Conservation (phyloP, 345 rosid genomes). For the Aegle marmelos region DNA sequence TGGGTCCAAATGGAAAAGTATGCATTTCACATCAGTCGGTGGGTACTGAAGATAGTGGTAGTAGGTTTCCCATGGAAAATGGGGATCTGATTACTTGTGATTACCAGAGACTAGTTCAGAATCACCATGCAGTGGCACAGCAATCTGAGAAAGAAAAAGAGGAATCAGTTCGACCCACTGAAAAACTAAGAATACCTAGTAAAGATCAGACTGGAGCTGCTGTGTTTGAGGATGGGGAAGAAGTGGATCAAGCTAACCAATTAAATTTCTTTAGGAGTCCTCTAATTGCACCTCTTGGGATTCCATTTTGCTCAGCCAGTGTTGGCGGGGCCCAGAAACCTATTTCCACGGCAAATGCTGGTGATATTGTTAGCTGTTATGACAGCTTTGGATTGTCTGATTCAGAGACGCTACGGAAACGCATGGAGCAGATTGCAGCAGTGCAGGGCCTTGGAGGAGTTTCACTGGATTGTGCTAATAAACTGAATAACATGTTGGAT, state of each 20-base stretch:
- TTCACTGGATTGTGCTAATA: constrained; percentile 73
- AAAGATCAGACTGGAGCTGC: constrained; percentile 41
- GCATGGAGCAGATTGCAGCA: constrained; percentile 77
- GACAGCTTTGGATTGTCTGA: constrained; percentile 66
- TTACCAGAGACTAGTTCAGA: constrained; percentile 56
- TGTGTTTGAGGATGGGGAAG: constrained; percentile 48
- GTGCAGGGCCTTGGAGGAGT: constrained; percentile 82
- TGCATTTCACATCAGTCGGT: constrained; percentile 45
- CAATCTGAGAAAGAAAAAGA: constrained; percentile 51
- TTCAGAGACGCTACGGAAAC: constrained; percentile 61
- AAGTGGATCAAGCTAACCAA: constrained; percentile 44
- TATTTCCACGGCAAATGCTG: constrained; percentile 32
- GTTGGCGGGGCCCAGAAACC: constrained; percentile 60
- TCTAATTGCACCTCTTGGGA: constrained; percentile 75
- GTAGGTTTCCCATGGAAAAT: constrained; percentile 47
- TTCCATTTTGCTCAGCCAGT: constrained; percentile 72
- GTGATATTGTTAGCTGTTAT: constrained; percentile 49
- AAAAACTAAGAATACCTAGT: constrained; percentile 28
- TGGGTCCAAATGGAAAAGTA: constrained; percentile 86
- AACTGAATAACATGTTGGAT: constrained; percentile 67
- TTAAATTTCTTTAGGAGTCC: constrained; percentile 42
- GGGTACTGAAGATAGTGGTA: constrained; percentile 49
- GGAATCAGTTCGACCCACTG: constrained; percentile 36
- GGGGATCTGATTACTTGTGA: constrained; percentile 63
- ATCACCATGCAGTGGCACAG: constrained; percentile 48